phyloP scores from a whole-genome alignment of 148 eudicot species.

The Persicaria maculosa region DNA sequence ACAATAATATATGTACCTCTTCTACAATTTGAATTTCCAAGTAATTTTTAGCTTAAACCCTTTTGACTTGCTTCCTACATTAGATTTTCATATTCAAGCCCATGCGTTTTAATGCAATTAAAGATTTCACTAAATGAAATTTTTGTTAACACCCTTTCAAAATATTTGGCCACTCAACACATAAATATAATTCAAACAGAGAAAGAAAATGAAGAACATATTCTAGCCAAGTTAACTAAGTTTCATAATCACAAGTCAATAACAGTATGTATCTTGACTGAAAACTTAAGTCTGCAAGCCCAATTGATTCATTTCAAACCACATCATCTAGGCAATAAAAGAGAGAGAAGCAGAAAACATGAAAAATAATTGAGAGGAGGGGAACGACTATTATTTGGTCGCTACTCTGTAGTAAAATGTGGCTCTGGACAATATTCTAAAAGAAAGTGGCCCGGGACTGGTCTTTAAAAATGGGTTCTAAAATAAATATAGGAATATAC shows the following conservation, averaged over 20 bases:
- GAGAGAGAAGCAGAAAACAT: neutral
- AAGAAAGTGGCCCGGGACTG: neutral
- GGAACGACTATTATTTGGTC: no score
- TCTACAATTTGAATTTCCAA: conserved; percentile 39
- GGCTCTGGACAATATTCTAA: neutral
- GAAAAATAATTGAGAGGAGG: neutral
- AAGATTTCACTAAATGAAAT: neutral
- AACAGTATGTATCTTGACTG: neutral
- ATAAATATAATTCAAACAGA: neutral
- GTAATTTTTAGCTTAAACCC: conserved; percentile 51
- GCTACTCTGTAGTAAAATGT: no score
- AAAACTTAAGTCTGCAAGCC: neutral
- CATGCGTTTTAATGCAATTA: neutral
- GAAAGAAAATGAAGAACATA: neutral
- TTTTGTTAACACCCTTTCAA: neutral
- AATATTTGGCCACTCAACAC: neutral
- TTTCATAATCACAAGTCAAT: neutral
- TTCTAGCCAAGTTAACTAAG: neutral
- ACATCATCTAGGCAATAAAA: neutral
- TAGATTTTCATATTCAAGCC: conserved; percentile 12
- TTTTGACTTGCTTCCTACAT: conserved; percentile 51
- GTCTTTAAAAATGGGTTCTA: neutral
- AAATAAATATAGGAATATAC: no score
- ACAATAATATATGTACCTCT: conserved; percentile 30
- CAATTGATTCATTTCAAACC: neutral